Evolutionary conservation across 192 early-diverging fungal genomes (phyloP).

Genomic region (Lobosporangium transversale): DNA sequence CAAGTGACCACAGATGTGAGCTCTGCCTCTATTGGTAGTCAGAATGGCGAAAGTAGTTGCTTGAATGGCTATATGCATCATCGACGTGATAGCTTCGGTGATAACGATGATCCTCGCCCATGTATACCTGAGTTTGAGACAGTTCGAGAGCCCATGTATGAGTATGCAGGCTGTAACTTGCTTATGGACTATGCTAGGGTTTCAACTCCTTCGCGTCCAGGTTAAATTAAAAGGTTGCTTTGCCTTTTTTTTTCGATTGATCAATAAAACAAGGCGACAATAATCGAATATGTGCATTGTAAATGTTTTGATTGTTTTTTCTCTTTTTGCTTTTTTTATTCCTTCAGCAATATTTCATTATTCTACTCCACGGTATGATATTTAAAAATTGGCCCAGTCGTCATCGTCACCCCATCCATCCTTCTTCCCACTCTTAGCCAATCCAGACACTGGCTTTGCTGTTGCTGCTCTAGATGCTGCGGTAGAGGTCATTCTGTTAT

Average conservation of each 20-base stretch:
- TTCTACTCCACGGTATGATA: neutral
- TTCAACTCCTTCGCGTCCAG: slow-evolving; percentile 67
- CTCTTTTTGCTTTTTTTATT: neutral
- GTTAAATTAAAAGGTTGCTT: slow-evolving; percentile 30
- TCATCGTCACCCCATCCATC: slow-evolving; percentile 54
- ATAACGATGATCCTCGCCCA: slow-evolving; percentile 20
- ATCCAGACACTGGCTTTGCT: slow-evolving; percentile 7
- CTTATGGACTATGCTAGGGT: slow-evolving; percentile 75
- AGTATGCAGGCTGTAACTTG: slow-evolving; percentile 71
- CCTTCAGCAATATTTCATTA: neutral
- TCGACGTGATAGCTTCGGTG: slow-evolving; percentile 28
- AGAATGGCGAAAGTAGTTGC: slow-evolving; percentile 40
- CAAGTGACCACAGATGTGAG: neutral
- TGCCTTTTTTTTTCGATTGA: slow-evolving; percentile 7
- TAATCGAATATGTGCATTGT: neutral
- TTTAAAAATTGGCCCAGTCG: slow-evolving; percentile 51
- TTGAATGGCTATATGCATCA: slow-evolving; percentile 47
- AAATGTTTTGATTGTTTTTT: neutral
- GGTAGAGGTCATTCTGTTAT: neutral
- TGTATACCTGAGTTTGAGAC: slow-evolving; percentile 75
- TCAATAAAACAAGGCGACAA: neutral
- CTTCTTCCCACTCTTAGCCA: slow-evolving; percentile 38
- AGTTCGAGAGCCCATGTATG: slow-evolving; percentile 71
- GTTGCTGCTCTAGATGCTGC: slow-evolving; percentile 1
- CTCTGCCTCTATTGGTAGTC: slow-evolving; percentile 34